phyloP scores from a whole-genome alignment of 495 filamentous ascomycete species.

The Aspergillus leporis region DNA sequence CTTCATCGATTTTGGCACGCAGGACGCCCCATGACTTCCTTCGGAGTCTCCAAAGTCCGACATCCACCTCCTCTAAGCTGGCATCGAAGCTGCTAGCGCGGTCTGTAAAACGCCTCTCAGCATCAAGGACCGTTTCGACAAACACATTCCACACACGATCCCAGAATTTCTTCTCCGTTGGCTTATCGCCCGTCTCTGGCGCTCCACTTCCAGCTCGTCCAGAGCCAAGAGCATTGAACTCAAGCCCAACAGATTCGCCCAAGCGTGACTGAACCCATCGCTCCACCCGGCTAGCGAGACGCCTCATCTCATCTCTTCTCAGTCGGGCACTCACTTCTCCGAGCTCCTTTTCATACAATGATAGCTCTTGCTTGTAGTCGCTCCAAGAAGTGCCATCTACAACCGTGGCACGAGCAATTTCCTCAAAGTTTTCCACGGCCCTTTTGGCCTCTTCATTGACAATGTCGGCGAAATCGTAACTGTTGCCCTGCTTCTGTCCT shows the following conservation, averaged over 20 bases:
- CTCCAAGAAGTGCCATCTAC: conserved; percentile 83
- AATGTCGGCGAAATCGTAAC: conserved; percentile 93
- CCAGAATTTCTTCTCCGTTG: conserved; percentile 84
- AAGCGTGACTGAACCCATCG: conserved; percentile 88
- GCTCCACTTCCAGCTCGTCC: conserved; percentile 78
- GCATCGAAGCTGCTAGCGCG: conserved; percentile 92
- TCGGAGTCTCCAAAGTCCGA: conserved; percentile 88
- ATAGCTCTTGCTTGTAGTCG: conserved; percentile 65
- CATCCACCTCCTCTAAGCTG: conserved; percentile 83
- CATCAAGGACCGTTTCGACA: conserved; percentile 78
- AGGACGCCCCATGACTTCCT: conserved; percentile 93
- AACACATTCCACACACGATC: conserved; percentile 94
- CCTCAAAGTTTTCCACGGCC: conserved; percentile 72
- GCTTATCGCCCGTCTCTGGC: conserved; percentile 74
- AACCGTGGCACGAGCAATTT: conserved; percentile 68
- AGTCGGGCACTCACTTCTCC: conserved; percentile 80
- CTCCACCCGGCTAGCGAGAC: conserved; percentile 85
- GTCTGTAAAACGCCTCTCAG: conserved; percentile 80
- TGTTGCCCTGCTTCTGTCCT: conserved; percentile 84
- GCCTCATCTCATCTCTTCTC: conserved; percentile 91
- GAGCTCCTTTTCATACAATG: conserved; percentile 73
- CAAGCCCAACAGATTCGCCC: conserved; percentile 82
- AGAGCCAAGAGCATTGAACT: conserved; percentile 92
- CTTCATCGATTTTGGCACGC: conserved; percentile 88
- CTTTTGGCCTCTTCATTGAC: conserved; percentile 78